These are phyloP conservation scores for Penicillium mononematosum DNA, from an alignment of 495 filamentous ascomycete genomes.

Conservation along the genomic window DNA sequence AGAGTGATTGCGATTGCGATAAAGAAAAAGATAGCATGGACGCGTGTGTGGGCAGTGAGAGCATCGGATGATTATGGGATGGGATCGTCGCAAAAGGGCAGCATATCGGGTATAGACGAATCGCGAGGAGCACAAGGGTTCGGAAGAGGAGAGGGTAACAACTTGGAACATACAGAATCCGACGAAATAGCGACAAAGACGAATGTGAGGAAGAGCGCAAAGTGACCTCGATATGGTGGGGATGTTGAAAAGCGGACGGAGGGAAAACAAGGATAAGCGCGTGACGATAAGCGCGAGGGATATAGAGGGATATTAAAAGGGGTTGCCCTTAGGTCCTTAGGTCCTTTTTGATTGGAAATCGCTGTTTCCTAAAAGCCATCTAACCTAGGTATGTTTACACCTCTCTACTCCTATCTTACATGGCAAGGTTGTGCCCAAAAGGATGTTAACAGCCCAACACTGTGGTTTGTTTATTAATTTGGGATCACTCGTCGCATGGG, in stretches of 20 bases:
- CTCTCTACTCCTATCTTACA: background rate
- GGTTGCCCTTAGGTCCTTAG: background rate
- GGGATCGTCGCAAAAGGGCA: background rate
- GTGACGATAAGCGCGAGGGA: constrained; percentile 30
- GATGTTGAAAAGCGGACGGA: constrained; percentile 30
- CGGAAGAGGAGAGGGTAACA: background rate
- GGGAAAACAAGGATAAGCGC: constrained; percentile 36
- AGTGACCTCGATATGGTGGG: constrained; percentile 15
- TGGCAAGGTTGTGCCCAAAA: constrained; percentile 19
- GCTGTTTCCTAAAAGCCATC: background rate
- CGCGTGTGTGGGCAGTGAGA: background rate
- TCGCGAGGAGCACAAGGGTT: background rate
- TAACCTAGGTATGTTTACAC: background rate
- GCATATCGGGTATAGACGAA: background rate
- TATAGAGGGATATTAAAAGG: constrained; percentile 7
- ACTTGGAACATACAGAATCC: background rate
- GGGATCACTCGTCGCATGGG: constrained; percentile 23
- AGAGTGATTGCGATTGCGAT: background rate
- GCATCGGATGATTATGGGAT: background rate
- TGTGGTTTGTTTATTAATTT: constrained; percentile 21
- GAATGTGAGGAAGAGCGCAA: constrained; percentile 3
- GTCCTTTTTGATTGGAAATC: background rate
- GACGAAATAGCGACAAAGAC: background rate
- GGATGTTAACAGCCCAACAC: constrained; percentile 17
- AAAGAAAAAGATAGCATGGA: background rate